These are phyloP conservation scores for Chaetomium olivaceum DNA, from an alignment of 2,329 filamentous ascomycete species.

Conservation along the genomic window DNA sequence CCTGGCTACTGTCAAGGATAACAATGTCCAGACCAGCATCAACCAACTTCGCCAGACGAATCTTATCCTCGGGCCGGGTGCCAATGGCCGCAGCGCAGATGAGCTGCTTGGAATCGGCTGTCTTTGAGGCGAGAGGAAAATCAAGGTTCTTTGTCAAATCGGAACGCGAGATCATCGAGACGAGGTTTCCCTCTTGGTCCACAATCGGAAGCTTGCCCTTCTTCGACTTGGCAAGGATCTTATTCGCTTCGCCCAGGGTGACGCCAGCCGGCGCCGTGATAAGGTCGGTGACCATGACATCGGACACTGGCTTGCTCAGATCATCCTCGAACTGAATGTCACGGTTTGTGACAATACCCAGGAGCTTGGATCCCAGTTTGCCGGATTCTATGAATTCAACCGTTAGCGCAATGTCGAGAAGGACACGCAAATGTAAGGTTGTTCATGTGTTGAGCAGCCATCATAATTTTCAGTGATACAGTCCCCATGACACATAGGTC, in stretches of 20 bases:
- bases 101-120: constrained; percentile 95
- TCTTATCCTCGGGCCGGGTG: constrained; percentile 90
- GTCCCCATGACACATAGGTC: constrained; percentile 87
- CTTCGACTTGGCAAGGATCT: constrained; percentile 90
- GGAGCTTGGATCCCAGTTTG: constrained; percentile 88
- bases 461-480: constrained; percentile 51
- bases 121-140: constrained; percentile 94
- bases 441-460: constrained; percentile 32
- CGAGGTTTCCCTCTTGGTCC: constrained; percentile 77
- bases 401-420: constrained; percentile 40
- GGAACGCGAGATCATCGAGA: constrained; percentile 90
- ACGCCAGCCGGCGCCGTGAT: constrained; percentile 84
- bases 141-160: constrained; percentile 98
- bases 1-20: constrained; percentile 92
- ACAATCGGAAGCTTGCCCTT: constrained; percentile 98
- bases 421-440: constrained; percentile 32
- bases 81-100: constrained; percentile 94
- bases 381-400: constrained; percentile 68
- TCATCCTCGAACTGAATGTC: constrained; percentile 96
- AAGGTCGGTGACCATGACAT: constrained; percentile 94
- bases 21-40: constrained; percentile 96
- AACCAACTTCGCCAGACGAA: constrained; percentile 79
- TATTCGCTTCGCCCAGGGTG: constrained; percentile 84
- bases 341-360: constrained; percentile 96
- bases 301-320: constrained; percentile 68